A percentile compares a stretch with the other conserved stretches of the same genome.
phyloP scores from a whole-genome alignment of 2,329 filamentous ascomycete genomes.

The Zymoseptoria passerinii region DNA sequence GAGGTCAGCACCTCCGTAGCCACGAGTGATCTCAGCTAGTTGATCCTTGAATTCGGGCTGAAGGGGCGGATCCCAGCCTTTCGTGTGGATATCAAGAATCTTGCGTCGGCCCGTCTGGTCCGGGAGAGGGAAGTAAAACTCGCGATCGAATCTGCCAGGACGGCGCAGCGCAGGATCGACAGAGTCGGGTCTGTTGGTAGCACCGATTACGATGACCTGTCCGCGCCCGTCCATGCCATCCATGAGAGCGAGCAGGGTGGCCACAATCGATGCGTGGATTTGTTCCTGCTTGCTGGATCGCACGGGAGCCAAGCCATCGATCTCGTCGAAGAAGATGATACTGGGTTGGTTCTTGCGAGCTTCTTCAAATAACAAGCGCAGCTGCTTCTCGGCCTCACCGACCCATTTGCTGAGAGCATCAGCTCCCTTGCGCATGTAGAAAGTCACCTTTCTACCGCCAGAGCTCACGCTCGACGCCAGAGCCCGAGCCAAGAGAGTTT shows the following conservation, averaged over 20 bases:
- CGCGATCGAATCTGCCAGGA: slow-evolving; percentile 89
- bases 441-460: slow-evolving; percentile 88
- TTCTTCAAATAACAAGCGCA: slow-evolving; percentile 89
- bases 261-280: slow-evolving; percentile 95
- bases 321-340: slow-evolving; percentile 99
- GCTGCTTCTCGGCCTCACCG: slow-evolving; percentile 90
- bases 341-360: slow-evolving; percentile 91
- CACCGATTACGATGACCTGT: slow-evolving; percentile 96
- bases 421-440: slow-evolving; percentile 98
- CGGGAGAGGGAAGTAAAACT: slow-evolving; percentile 95
- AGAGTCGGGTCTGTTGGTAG: slow-evolving; percentile 94
- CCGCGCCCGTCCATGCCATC: slow-evolving; percentile 97
- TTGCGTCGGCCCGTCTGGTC: slow-evolving; percentile 69
- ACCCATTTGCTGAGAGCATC: slow-evolving; percentile 99
- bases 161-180: slow-evolving; percentile 92
- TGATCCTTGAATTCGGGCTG: slow-evolving; percentile 70
- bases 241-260: slow-evolving; percentile 87
- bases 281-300: slow-evolving; percentile 97
- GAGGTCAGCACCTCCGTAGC: slow-evolving; percentile 91
- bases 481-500: slow-evolving; percentile 89
- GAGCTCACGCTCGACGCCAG: slow-evolving; percentile 84
- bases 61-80: slow-evolving; percentile 76
- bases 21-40: slow-evolving; percentile 82
- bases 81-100: slow-evolving; percentile 92
- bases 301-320: slow-evolving; percentile 91